A percentile compares a stretch with the other conserved stretches of the same genome.
phyloP scores from a whole-genome alignment of 176 grass and related monocot species.

The Musa itinerans region DNA sequence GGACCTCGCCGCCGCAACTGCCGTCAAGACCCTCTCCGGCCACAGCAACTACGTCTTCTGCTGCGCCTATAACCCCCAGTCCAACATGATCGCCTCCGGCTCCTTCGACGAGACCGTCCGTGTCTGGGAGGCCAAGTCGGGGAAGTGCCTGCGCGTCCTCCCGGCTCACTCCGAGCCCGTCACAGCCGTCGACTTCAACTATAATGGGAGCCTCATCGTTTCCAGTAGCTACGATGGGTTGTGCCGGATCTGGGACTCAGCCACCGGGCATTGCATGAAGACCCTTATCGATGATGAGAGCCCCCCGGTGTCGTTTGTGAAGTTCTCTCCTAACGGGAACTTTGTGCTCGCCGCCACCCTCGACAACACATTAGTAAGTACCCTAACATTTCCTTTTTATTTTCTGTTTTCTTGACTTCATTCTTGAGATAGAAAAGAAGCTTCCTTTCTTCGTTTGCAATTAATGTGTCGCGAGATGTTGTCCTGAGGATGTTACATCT shows the following conservation, averaged over 20 bases:
- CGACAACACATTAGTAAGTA: slow-evolving; percentile 7
- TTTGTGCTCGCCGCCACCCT: slow-evolving; percentile 19
- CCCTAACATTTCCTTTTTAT: not conserved
- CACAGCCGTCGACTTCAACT: slow-evolving; percentile 13
- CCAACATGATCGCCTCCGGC: slow-evolving; percentile 14
- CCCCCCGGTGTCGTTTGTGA: slow-evolving; percentile 13
- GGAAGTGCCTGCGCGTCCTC: slow-evolving; percentile 4
- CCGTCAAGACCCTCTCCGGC: not conserved
- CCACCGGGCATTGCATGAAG: slow-evolving; percentile 10
- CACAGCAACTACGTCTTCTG: slow-evolving; percentile 15
- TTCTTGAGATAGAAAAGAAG: not conserved
- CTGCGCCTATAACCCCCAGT: slow-evolving; percentile 14
- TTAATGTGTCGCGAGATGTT: not conserved
- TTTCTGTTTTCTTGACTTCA: not conserved
- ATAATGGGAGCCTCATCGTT: slow-evolving; percentile 2
- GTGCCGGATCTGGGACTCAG: slow-evolving; percentile 18
- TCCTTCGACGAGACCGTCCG: slow-evolving; percentile 20
- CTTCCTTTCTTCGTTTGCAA: not conserved
- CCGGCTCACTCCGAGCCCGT: slow-evolving; percentile 15
- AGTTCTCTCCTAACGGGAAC: slow-evolving; percentile 19
- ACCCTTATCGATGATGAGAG: slow-evolving; percentile 15
- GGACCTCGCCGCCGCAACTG: not conserved
- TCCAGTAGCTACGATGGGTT: slow-evolving; percentile 18
- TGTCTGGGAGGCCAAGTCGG: slow-evolving; percentile 18
- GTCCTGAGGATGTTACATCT: no score